These are phyloP conservation scores for Cylindrotheca closterium DNA, from an alignment of 108 stramenopile species.

Conservation along the genomic window DNA sequence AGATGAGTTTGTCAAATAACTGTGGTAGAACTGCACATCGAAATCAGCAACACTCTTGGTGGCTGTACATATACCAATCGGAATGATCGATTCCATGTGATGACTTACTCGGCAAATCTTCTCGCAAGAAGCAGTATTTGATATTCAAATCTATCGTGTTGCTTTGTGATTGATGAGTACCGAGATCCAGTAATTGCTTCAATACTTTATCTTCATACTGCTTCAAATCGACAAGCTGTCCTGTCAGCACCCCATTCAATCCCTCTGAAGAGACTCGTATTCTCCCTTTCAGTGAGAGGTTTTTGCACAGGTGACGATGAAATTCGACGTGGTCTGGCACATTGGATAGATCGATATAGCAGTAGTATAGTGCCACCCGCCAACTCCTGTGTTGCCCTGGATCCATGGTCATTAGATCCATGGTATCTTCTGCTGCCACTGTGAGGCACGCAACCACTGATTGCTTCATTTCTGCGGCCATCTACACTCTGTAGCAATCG, in stretches of 20 bases:
- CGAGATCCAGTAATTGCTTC: conserved; percentile 24
- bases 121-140: conserved; percentile 72
- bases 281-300: conserved; percentile 53
- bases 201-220: conserved; percentile 47
- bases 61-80: too few species aligned
- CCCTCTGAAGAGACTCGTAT: conserved; percentile 75
- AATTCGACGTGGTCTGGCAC: conserved; percentile 43
- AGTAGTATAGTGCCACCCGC: conserved; percentile 72
- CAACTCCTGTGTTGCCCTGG: conserved; percentile 4
- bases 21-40: conserved; percentile 41
- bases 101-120: conserved; percentile 39
- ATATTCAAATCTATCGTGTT: conserved; percentile 47
- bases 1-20: conserved; percentile 54
- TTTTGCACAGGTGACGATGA: conserved; percentile 45
- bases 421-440: background rate
- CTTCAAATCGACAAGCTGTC: conserved; percentile 28
- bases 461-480: background rate
- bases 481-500: background rate
- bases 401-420: background rate
- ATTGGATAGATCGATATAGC: conserved; percentile 49
- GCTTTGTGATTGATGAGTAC: background rate
- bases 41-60: too few species aligned
- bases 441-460: background rate
- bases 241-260: conserved; percentile 81
- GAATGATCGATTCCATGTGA: too few species aligned